Conservation (phyloP, 2,329 filamentous ascomycete species). For the Malbranchea cinnamomea region DNA sequence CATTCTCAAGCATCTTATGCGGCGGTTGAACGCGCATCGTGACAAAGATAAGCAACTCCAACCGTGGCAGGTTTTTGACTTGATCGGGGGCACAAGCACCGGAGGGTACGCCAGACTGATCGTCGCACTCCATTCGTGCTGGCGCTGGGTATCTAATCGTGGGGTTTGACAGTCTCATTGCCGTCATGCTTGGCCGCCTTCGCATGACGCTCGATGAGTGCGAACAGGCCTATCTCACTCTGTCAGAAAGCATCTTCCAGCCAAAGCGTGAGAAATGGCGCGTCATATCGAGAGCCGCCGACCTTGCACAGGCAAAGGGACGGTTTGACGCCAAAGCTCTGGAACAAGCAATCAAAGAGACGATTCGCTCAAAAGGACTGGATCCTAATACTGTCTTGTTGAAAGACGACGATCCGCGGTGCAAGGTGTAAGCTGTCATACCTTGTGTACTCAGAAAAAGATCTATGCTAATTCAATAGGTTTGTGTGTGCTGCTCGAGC, state of each 20-base stretch:
- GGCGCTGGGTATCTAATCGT: too few species aligned
- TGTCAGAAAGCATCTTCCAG: constrained; percentile 25
- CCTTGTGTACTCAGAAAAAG: background rate
- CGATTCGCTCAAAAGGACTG: constrained; percentile 13
- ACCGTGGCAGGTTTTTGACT: constrained; percentile 25
- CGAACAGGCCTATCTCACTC: constrained; percentile 25
- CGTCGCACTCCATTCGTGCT: too few species aligned
- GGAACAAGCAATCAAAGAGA: constrained; percentile 14
- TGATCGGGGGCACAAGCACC: constrained; percentile 27
- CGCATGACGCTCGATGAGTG: constrained; percentile 31
- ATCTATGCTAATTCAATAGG: background rate
- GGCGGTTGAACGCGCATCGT: too few species aligned
- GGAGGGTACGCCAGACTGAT: constrained; percentile 18
- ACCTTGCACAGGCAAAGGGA: too few species aligned
- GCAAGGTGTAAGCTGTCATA: constrained; percentile 14
- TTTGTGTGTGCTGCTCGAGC: constrained; percentile 1
- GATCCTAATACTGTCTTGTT: constrained; percentile 15
- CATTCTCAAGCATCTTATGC: constrained; percentile 23
- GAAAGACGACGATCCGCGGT: constrained; percentile 14
- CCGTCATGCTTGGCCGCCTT: constrained; percentile 34
- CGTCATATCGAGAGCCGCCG: constrained; percentile 6
- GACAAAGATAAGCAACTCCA: constrained; percentile 15
- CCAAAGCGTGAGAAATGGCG: constrained; percentile 13
- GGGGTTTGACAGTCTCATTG: constrained; percentile 35
- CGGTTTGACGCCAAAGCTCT: constrained; percentile 21